Base-by-base conservation (phyloP, 768 basidiomycete species). In the Lentinula guzmanii region DNA sequence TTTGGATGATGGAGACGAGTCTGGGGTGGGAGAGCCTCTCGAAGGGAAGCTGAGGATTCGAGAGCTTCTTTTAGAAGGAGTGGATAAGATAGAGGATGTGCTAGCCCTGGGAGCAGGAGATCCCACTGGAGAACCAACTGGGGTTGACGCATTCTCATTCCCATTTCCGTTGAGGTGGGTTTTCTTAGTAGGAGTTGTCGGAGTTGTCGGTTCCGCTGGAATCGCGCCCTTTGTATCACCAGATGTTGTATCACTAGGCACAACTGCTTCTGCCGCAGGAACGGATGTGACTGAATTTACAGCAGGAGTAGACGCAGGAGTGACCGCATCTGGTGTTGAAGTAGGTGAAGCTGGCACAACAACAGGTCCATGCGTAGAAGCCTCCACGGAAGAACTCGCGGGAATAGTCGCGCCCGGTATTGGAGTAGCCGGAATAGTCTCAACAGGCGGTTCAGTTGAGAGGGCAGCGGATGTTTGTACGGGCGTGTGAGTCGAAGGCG, bases 1-100 rank as follows among this genome's bases (percentile, higher is more conserved):
- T 58, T 70, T 76, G 8, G 79, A 76, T 31, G 39, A 13, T 24
- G 33, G 43, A 10, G 60, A 53, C 10, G 60, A 34, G n/a, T 55
- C 39, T 13, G 60, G 46, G 16, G 58, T 52, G 13, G 50, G 42
- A n/a, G 61, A 21, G 39, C 37, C 46, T 33, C 21, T 56, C 35
- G 33, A 18, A 33, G 56, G 31, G 35, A 41, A 54, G 35, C 45
- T 43, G 41, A 18, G 51, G 11, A 46, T 58, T 33, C 24, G 46
- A 50, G 34, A 50, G 24, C 11, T 45, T 16, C 42, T 33, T 50
- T 58, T 62, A 0, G 56, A 35, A 13, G 56, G 61, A 10, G 54
- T 52, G 9, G 50, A 48, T 21, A 48, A 18, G 8, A 48, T 48
- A 7, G 46, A 48, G 21, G 46, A 48, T 48, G 46, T 48, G 11